phyloP scores from a whole-genome alignment of 2,329 filamentous ascomycete genomes.

The Epicoccum sorghinum region DNA sequence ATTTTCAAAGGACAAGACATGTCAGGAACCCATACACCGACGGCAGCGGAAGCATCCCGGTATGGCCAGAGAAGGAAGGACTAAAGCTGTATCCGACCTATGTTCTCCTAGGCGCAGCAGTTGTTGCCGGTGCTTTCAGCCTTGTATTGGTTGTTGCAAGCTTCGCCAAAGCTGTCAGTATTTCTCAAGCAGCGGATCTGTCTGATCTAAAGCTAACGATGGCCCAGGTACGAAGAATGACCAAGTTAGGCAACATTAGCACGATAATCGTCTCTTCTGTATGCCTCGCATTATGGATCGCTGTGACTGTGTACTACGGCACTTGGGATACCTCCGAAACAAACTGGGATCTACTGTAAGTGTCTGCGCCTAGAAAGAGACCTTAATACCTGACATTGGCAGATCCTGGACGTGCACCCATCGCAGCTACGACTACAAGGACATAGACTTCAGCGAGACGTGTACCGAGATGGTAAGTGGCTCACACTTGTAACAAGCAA shows the following conservation, averaged over 20 bases:
- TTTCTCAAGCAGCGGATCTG: not conserved
- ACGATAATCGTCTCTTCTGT: constrained; percentile 22
- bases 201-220: not conserved
- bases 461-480: constrained; percentile 25
- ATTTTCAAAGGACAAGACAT: constrained; percentile 18
- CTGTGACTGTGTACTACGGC: constrained; percentile 26
- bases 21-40: constrained; percentile 19
- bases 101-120: constrained; percentile 18
- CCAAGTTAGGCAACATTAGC: constrained; percentile 24
- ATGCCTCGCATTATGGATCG: constrained; percentile 23
- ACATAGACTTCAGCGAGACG: constrained; percentile 21
- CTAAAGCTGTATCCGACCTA: constrained; percentile 25
- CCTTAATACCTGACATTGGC: not conserved
- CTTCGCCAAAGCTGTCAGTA: constrained; percentile 22
- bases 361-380: no score
- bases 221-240: constrained; percentile 24
- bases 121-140: constrained; percentile 19
- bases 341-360: constrained; percentile 28
- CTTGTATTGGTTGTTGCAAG: constrained; percentile 23
- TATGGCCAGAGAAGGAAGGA: constrained; percentile 21
- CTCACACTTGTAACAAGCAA: not conserved
- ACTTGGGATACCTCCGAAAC: constrained; percentile 28
- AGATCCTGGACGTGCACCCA: constrained; percentile 30
- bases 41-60: constrained; percentile 24
- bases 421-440: constrained; percentile 17